Evolutionary conservation across 768 basidiomycete genomes (phyloP).

Genomic region (Tubosaeta sp.): DNA sequence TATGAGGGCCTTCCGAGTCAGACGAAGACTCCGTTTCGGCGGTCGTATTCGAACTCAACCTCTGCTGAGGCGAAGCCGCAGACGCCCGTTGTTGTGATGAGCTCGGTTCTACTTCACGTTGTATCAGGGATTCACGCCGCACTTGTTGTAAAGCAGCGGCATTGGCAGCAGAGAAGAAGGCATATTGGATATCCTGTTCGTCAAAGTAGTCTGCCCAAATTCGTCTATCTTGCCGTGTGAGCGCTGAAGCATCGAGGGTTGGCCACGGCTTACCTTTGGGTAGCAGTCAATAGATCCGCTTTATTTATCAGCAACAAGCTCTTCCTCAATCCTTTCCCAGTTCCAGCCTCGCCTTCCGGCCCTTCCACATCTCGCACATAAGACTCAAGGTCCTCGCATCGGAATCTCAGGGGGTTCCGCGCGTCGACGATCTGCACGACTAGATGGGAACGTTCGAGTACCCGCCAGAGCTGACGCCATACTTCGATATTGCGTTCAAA

Average conservation of each 20-base stretch:
- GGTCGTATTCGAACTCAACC: background rate
- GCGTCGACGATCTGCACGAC: slow-evolving; percentile 96
- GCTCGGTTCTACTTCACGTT: slow-evolving; percentile 20
- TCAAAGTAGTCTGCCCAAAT: slow-evolving; percentile 95
- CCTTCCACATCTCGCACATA: slow-evolving; percentile 86
- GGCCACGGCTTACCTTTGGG: slow-evolving; percentile 67
- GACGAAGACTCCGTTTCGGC: slow-evolving; percentile 27
- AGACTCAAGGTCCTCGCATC: slow-evolving; percentile 85
- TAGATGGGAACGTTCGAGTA: slow-evolving; percentile 90
- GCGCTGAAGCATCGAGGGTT: background rate
- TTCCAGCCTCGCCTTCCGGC: slow-evolving; percentile 74
- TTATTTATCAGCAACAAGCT: slow-evolving; percentile 92
- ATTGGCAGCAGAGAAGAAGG: slow-evolving; percentile 92
- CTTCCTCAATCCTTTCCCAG: slow-evolving; percentile 66
- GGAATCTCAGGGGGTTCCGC: slow-evolving; percentile 87
- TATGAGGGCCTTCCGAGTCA: slow-evolving; percentile 28
- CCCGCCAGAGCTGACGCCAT: slow-evolving; percentile 98
- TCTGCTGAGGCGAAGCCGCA: background rate
- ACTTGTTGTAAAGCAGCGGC: slow-evolving; percentile 81
- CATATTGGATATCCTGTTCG: slow-evolving; percentile 65
- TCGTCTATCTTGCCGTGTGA: slow-evolving; percentile 47
- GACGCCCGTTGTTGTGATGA: slow-evolving; percentile 2
- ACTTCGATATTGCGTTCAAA: slow-evolving; percentile 98
- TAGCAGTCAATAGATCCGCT: slow-evolving; percentile 81
- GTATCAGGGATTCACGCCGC: slow-evolving; percentile 44